Percentiles rank a stretch among this genome's conserved stretches.
Conservation (phyloP, 2,329 filamentous ascomycete species). For the Lasiodiplodia sp. region DNA sequence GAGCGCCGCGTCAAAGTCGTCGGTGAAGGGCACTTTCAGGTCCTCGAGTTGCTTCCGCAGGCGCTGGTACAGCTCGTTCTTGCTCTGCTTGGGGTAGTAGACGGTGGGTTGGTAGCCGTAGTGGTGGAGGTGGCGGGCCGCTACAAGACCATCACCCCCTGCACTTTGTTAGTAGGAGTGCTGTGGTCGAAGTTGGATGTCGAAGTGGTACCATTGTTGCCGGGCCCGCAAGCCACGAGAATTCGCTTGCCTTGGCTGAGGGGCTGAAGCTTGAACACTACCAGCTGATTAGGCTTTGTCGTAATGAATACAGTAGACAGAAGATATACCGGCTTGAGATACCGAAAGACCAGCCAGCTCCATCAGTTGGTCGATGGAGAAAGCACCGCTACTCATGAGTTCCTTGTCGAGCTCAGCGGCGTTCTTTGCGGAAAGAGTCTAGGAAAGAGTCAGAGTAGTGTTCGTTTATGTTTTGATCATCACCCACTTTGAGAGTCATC, state of each 20-base stretch:
- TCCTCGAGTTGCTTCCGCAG: slow-evolving; percentile 84
- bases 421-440: slow-evolving; percentile 88
- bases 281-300: background rate
- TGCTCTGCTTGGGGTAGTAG: slow-evolving; percentile 92
- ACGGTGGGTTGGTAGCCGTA: slow-evolving; percentile 90
- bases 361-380: slow-evolving; percentile 97
- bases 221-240: slow-evolving; percentile 89
- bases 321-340: slow-evolving; percentile 77
- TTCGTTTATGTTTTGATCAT: background rate
- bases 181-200: too few species aligned
- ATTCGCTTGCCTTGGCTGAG: slow-evolving; percentile 73
- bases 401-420: slow-evolving; percentile 91
- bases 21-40: slow-evolving; percentile 81
- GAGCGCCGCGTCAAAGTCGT: slow-evolving; percentile 76
- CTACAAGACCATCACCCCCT: slow-evolving; percentile 95
- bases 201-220: slow-evolving; percentile 60
- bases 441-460: background rate
- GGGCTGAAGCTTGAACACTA: slow-evolving; percentile 87
- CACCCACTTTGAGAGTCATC: slow-evolving; percentile 40
- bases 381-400: slow-evolving; percentile 87
- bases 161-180: background rate
- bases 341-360: slow-evolving; percentile 93
- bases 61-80: slow-evolving; percentile 87
- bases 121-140: slow-evolving; percentile 87
- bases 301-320: background rate